phyloP scores from a whole-genome alignment of 164 flowering plant genomes.

The Pachysandra terminalis region DNA sequence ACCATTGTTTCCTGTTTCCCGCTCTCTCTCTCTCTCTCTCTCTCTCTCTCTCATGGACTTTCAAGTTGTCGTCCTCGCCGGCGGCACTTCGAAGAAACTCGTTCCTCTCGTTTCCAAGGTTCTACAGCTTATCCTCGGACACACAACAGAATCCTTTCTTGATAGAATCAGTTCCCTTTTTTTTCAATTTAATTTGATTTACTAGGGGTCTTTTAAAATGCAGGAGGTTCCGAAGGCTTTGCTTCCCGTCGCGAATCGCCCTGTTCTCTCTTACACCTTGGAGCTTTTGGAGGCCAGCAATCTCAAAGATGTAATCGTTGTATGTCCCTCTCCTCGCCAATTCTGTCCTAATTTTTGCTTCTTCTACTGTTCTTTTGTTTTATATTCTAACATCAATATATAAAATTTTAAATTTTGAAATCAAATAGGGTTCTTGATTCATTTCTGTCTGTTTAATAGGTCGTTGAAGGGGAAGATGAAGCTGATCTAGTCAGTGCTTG shows the following conservation, averaged over 20 bases:
- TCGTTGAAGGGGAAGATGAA: slow-evolving; percentile 86
- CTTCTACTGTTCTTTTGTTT: neutral
- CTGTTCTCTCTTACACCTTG: slow-evolving; percentile 75
- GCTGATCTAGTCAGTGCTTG: slow-evolving; percentile 68
- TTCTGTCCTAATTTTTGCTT: neutral
- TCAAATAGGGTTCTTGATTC: neutral
- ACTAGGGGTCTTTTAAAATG: slow-evolving; percentile 4
- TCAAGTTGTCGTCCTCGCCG: slow-evolving; percentile 89
- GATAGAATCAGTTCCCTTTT: neutral
- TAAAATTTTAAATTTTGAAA: neutral
- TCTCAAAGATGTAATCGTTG: slow-evolving; percentile 85
- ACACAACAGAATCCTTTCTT: neutral
- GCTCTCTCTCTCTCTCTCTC: neutral
- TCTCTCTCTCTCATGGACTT: slow-evolving; percentile 53
- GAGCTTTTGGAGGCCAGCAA: slow-evolving; percentile 77
- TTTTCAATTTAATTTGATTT: neutral
- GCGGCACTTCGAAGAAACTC: slow-evolving; percentile 65
- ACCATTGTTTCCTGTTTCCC: neutral
- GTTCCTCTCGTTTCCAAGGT: slow-evolving; percentile 83
- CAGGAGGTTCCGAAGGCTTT: slow-evolving; percentile 88
- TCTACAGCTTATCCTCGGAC: neutral
- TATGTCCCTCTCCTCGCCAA: slow-evolving; percentile 24
- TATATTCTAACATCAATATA: too few relatives aligned
- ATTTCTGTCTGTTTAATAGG: slow-evolving; percentile 35
- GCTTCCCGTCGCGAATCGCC: slow-evolving; percentile 92